Evolutionary conservation across 768 basidiomycete genomes (phyloP), one percentile per base, ranked within the genome.

Genomic region (Leccinum ochraceum): DNA sequence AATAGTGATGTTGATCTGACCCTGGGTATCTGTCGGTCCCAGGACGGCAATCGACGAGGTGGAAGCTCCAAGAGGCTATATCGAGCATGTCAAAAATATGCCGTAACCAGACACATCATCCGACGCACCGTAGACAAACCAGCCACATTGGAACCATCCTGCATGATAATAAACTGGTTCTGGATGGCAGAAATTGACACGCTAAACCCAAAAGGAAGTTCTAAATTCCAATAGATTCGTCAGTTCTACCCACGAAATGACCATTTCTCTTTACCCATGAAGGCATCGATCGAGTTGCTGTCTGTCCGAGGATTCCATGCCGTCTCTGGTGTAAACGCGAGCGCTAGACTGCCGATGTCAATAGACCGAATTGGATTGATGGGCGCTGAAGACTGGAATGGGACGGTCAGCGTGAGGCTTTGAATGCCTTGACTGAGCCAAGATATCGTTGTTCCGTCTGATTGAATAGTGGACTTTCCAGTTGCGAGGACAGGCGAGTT

Each of bases 151-250:
- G 70, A 73, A 28, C 80, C 80, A 63, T 85, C 80, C 66, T 78
- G 80, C 24, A 82, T 75, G 63, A 91, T 85, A 24, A 80, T 82
- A 67, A 91, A 89, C 34, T 79, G 73, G 66, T 91, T 90, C 68
- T 82, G 75, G 34, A 91, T 89, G 60, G 87, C 71, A 30, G 77
- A 79, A 55, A 90, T 83, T 1, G 76, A 74, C 17, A 89, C 8
- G 28, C 74, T 74, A 71, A 91, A 91, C 10, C 89, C 89, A 61
- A 91, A 91, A 34, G 89, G 89, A 39, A 91, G 74, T 63, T 81
- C 87, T 88, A 60, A 49, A 57, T 44, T 53, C n/a, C 54, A 52
- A 56, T 3, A 48, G 36, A 60, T 59, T 52, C 20, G 36, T 56
- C 4, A 66, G 30, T 26, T 57, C 16, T 44, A 32, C n/a, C n/a